phyloP scores from a whole-genome alignment of 2,329 filamentous ascomycete genomes.

The Dactylellina drechsleri region DNA sequence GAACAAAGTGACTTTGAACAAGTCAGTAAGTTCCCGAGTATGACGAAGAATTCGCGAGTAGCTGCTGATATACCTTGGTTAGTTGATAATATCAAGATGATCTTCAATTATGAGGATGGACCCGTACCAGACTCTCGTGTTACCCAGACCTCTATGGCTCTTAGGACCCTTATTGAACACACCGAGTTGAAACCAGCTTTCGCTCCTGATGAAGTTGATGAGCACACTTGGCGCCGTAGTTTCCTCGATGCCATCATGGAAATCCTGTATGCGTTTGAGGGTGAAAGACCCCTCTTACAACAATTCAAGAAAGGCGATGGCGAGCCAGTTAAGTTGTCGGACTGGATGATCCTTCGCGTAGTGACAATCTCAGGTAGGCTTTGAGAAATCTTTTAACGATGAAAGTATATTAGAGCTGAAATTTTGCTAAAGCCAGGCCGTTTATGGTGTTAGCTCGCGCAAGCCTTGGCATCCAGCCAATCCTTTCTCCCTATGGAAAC shows the following conservation, averaged over 20 bases:
- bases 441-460: slow-evolving; percentile 58
- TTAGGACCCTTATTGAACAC: slow-evolving; percentile 55
- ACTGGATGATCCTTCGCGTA: slow-evolving; percentile 58
- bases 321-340: slow-evolving; percentile 51
- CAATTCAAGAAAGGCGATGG: slow-evolving; percentile 37
- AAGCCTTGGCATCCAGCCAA: slow-evolving; percentile 55
- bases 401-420: slow-evolving; percentile 29
- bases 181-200: slow-evolving; percentile 40
- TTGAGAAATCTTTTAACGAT: too few relatives aligned
- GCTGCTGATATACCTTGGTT: not conserved
- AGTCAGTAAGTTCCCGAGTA: slow-evolving; percentile 37
- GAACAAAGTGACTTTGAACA: slow-evolving; percentile 41
- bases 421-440: slow-evolving; percentile 53
- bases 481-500: slow-evolving; percentile 56
- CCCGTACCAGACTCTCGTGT: slow-evolving; percentile 44
- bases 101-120: slow-evolving; percentile 52
- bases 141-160: slow-evolving; percentile 55
- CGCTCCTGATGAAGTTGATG: slow-evolving; percentile 8
- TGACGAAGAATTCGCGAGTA: not conserved
- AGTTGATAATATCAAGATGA: slow-evolving; percentile 37
- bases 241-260: slow-evolving; percentile 57
- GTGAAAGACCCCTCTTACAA: slow-evolving; percentile 57
- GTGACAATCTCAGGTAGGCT: slow-evolving; percentile 58
- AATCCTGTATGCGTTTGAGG: slow-evolving; percentile 56
- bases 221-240: slow-evolving; percentile 54